phyloP scores from a whole-genome alignment of 192 early-diverging fungal genomes.

The Mortierella claussenii region DNA sequence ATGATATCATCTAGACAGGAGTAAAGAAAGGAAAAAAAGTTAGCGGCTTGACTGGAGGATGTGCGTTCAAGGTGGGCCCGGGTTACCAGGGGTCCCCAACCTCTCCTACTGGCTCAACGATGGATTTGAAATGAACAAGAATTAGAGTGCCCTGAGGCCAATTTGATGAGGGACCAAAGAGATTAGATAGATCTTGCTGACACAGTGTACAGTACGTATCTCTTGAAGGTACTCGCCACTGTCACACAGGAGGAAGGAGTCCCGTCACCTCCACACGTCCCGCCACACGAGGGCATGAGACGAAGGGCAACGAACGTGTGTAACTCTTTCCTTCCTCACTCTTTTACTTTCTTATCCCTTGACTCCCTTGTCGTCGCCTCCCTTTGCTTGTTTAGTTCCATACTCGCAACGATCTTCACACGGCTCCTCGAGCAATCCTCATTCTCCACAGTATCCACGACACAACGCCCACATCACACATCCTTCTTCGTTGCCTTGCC shows the following conservation, averaged over 20 bases:
- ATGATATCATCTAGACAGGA: too few species aligned
- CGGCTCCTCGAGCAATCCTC: neutral
- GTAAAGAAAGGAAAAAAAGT: too few species aligned
- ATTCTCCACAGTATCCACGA: too few species aligned
- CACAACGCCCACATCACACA: too few species aligned
- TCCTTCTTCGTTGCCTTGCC: conserved; percentile 1
- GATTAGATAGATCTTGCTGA: neutral
- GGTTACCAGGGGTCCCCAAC: too few species aligned
- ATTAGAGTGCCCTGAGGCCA: too few species aligned
- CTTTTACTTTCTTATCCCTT: neutral
- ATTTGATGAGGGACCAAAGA: too few species aligned
- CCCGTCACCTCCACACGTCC: conserved; percentile 18
- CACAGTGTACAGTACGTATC: neutral
- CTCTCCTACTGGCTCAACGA: too few species aligned
- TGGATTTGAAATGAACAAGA: too few species aligned
- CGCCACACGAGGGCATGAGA: conserved; percentile 8
- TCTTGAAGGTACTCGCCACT: too few species aligned
- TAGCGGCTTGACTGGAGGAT: too few species aligned
- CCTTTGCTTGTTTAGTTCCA: neutral
- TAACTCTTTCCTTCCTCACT: neutral
- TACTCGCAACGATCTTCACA: neutral
- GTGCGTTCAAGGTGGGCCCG: too few species aligned
- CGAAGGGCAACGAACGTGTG: neutral
- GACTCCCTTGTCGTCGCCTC: neutral
- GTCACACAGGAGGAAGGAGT: conserved; percentile 6